Evolutionary conservation across 73 alveolate species (phyloP).

Genomic region (Breviolum minutum): DNA sequence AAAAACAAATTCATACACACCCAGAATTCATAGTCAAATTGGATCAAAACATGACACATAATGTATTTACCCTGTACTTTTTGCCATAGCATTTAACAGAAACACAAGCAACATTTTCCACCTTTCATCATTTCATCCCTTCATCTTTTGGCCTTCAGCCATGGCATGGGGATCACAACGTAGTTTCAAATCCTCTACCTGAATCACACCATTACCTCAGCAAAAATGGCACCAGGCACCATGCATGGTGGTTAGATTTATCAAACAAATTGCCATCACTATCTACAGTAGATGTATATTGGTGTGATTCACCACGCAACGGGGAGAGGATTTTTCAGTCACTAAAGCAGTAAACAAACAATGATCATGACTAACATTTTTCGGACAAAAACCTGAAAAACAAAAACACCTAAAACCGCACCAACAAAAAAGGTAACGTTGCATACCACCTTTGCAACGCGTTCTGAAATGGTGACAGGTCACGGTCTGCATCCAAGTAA

Average conservation of each 20-base stretch:
- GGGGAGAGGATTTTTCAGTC: too few species aligned
- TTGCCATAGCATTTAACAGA: not conserved
- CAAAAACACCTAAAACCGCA: too few species aligned
- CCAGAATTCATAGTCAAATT: too few species aligned
- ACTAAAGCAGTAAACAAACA: too few species aligned
- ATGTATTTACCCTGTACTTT: not conserved
- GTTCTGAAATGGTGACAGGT: not conserved
- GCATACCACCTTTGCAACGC: not conserved
- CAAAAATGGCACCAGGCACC: not conserved
- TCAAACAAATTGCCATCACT: too few species aligned
- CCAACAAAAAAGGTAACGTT: too few species aligned
- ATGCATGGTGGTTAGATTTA: too few species aligned
- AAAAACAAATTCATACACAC: not conserved
- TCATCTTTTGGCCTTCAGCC: slow-evolving; percentile 35
- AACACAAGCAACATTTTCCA: not conserved
- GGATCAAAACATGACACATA: not conserved
- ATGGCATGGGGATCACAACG: slow-evolving; percentile 54
- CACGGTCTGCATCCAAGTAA: slow-evolving; percentile 27
- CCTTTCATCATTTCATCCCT: not conserved
- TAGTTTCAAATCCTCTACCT: slow-evolving; percentile 64
- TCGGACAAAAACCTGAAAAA: not conserved
- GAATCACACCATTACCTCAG: slow-evolving; percentile 79
- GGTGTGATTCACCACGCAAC: too few species aligned
- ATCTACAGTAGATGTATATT: too few species aligned
- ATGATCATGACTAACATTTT: too few species aligned